Evolutionary conservation across 2,329 filamentous ascomycete genomes (phyloP).

Genomic region (Cladosporium sp.): DNA sequence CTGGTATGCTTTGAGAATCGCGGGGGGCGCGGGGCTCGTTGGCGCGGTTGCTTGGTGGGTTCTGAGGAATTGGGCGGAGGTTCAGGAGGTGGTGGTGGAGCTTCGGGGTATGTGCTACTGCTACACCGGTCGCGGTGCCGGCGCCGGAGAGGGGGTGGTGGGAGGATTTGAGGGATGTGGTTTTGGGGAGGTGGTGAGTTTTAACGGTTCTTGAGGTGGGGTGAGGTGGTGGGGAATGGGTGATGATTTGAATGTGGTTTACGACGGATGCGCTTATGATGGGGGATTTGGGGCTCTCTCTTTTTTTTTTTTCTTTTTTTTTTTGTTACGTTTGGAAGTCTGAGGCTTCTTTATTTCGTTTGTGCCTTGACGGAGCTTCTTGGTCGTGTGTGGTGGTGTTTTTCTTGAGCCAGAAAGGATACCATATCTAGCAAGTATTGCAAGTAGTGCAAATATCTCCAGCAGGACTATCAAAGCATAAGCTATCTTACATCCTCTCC

Average conservation of each 20-base stretch:
- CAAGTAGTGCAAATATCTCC: no score
- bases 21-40: constrained; percentile 69
- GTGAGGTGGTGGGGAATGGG: neutral
- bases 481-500: no score
- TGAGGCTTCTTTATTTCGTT: no score
- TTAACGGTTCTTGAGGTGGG: neutral
- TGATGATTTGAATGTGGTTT: neutral
- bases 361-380: no score
- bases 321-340: neutral
- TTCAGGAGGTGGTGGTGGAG: constrained; percentile 22
- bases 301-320: neutral
- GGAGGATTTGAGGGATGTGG: constrained; percentile 2
- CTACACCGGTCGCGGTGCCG: constrained; percentile 16
- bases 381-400: no score
- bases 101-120: no score
- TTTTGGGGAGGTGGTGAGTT: neutral
- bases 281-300: no score
- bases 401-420: no score
- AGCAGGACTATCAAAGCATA: no score
- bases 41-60: constrained; percentile 56
- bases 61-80: constrained; percentile 28
- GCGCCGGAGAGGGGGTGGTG: constrained; percentile 15
- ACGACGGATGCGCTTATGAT: no score
- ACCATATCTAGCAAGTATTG: no score
- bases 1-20: constrained; percentile 65